Evolutionary conservation across 2,329 filamentous ascomycete genomes (phyloP).

Genomic region (Microdochium nivale): DNA sequence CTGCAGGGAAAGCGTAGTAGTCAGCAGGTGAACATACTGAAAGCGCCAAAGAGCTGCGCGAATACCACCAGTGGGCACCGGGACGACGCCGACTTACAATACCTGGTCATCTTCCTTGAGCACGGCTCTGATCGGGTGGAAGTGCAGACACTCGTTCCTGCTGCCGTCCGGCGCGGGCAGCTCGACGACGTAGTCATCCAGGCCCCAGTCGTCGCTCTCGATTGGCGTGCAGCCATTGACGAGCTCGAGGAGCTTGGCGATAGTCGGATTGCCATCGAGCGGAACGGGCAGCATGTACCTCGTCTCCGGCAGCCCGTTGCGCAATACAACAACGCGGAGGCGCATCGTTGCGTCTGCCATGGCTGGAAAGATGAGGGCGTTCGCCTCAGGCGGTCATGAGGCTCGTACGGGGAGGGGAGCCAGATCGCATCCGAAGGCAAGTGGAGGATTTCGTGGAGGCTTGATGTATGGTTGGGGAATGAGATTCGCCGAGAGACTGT

Average conservation of each 20-base stretch:
- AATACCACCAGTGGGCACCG: not conserved
- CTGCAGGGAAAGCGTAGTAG: slow-evolving; percentile 36
- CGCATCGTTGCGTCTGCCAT: slow-evolving; percentile 47
- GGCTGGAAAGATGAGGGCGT: not conserved
- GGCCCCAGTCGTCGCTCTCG: slow-evolving; percentile 71
- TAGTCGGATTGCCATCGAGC: slow-evolving; percentile 51
- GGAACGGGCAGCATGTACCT: slow-evolving; percentile 63
- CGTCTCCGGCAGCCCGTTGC: slow-evolving; percentile 64
- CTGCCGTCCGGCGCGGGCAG: slow-evolving; percentile 44
- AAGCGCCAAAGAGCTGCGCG: too few relatives aligned
- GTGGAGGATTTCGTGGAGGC: not conserved
- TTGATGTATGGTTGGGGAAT: too few relatives aligned
- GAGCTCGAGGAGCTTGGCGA: slow-evolving; percentile 68
- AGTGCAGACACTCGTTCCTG: slow-evolving; percentile 83
- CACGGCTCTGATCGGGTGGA: slow-evolving; percentile 59
- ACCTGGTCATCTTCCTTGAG: slow-evolving; percentile 80
- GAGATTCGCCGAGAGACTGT: too few relatives aligned
- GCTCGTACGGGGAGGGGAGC: not conserved
- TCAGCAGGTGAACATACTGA: not conserved
- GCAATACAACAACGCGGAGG: slow-evolving; percentile 63
- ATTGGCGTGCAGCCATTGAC: slow-evolving; percentile 76
- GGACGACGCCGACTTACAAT: slow-evolving; percentile 42
- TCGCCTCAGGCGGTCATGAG: not conserved
- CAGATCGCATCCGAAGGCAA: not conserved
- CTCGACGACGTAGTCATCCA: slow-evolving; percentile 86